Conservation (phyloP, 805 yeast genomes). For the Yarrowia sp. region DNA sequence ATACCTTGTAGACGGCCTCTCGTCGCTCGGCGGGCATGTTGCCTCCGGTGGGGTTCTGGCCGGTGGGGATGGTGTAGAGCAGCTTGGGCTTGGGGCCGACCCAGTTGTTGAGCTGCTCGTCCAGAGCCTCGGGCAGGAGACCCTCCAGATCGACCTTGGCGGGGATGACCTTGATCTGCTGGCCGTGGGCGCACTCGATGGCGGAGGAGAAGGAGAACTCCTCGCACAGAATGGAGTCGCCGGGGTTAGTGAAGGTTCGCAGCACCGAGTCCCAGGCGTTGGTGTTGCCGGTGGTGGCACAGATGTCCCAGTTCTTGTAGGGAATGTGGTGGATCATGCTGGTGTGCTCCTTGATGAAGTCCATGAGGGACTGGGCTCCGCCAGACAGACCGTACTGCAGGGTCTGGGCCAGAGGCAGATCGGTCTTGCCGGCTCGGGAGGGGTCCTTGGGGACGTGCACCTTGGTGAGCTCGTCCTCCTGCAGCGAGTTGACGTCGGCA, state of each 20-base stretch:
- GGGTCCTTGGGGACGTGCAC: constrained; percentile 44
- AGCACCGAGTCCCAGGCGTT: constrained; percentile 81
- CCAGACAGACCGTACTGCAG: constrained; percentile 87
- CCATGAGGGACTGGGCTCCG: constrained; percentile 71
- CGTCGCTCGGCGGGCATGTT: constrained; percentile 77
- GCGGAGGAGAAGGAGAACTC: constrained; percentile 82
- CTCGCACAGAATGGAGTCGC: constrained; percentile 82
- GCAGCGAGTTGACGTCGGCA: constrained; percentile 30
- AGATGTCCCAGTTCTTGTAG: constrained; percentile 68
- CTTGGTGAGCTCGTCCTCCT: constrained; percentile 35
- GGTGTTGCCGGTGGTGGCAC: constrained; percentile 82
- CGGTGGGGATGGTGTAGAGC: constrained; percentile 89
- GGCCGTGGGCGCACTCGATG: constrained; percentile 73
- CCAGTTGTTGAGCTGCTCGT: constrained; percentile 65
- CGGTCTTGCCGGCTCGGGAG: constrained; percentile 43
- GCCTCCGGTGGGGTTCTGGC: constrained; percentile 97
- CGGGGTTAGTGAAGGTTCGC: constrained; percentile 72
- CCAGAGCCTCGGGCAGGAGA: constrained; percentile 69
- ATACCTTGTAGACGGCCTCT: constrained; percentile 66
- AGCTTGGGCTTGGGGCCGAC: constrained; percentile 70
- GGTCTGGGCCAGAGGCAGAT: constrained; percentile 73
- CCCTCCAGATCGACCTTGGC: constrained; percentile 79
- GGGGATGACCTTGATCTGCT: constrained; percentile 66
- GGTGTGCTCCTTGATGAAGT: constrained; percentile 71
- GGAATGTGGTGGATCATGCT: constrained; percentile 45